These are phyloP conservation scores for Carpinus viminea DNA, from an alignment of 306 rosid species.

Conservation along the genomic window DNA sequence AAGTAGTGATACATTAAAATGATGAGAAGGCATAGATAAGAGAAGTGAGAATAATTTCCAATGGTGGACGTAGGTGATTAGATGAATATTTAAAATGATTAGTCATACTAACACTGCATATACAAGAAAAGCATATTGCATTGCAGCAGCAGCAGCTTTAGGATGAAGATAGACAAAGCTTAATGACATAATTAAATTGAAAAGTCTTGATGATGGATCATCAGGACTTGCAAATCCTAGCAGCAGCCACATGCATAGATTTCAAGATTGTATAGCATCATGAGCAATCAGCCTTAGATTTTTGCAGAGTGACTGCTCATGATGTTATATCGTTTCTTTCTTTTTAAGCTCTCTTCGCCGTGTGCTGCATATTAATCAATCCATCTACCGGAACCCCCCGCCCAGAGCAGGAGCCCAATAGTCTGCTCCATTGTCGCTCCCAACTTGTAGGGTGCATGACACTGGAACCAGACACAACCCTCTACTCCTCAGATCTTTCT, in stretches of 20 bases:
- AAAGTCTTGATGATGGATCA: not conserved
- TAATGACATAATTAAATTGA: constrained; percentile 22
- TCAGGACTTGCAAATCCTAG: constrained; percentile 27
- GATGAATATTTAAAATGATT: constrained; percentile 38
- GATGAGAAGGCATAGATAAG: not conserved
- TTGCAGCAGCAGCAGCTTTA: constrained; percentile 18
- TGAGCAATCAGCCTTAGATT: constrained; percentile 98
- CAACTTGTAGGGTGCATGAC: constrained; percentile 92
- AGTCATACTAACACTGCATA: constrained; percentile 36
- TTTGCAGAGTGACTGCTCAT: constrained; percentile 98
- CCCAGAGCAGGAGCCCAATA: constrained; percentile 96
- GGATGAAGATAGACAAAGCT: constrained; percentile 30
- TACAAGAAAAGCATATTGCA: constrained; percentile 31
- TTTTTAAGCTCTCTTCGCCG: constrained; percentile 24
- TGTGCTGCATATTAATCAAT: constrained; percentile 22
- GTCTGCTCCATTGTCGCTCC: constrained; percentile 95
- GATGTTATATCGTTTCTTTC: constrained; percentile 82
- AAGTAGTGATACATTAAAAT: not conserved
- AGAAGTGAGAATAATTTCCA: not conserved
- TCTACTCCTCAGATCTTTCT: constrained; percentile 87
- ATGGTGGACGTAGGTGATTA: not conserved
- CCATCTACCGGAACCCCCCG: constrained; percentile 63
- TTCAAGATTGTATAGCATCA: constrained; percentile 89
- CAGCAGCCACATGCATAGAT: constrained; percentile 2
- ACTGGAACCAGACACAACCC: constrained; percentile 97